Conservation (phyloP, 805 yeast genomes). For the Brettanomyces nanus region DNA sequence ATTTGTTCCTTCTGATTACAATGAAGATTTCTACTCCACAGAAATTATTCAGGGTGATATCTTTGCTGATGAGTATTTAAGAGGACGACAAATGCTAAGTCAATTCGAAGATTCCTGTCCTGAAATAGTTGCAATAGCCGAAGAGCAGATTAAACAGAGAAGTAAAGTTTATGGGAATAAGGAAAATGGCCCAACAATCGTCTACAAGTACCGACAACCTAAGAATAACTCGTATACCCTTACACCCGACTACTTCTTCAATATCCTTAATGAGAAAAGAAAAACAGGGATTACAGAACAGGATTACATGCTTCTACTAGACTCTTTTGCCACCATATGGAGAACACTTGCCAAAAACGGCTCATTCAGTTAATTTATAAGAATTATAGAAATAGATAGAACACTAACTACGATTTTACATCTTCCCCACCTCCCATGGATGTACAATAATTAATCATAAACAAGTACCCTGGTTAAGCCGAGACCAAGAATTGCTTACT, state of each 20-base stretch:
- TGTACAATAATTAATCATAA: no score
- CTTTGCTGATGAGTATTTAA: not conserved
- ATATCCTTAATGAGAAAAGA: not conserved
- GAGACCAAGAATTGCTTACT: no score
- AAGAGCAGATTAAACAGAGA: not conserved
- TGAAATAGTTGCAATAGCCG: not conserved
- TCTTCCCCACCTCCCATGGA: no score
- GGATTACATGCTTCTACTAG: not conserved
- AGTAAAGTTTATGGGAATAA: not conserved
- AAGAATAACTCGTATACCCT: not conserved
- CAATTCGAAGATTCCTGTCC: not conserved
- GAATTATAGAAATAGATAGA: no score
- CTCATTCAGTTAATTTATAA: no score
- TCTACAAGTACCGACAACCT: no score
- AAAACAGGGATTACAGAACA: not conserved
- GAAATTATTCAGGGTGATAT: no score
- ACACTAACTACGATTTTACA: no score
- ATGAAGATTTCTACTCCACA: no score
- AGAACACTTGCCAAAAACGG: not conserved
- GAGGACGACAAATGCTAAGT: not conserved
- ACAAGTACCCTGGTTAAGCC: no score
- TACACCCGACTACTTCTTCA: constrained; percentile 1
- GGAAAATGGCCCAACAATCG: not conserved
- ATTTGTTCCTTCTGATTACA: not conserved
- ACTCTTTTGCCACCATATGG: not conserved